Evolutionary conservation across 2,329 filamentous ascomycete genomes (phyloP).

Genomic region (Corinectria fuckeliana): DNA sequence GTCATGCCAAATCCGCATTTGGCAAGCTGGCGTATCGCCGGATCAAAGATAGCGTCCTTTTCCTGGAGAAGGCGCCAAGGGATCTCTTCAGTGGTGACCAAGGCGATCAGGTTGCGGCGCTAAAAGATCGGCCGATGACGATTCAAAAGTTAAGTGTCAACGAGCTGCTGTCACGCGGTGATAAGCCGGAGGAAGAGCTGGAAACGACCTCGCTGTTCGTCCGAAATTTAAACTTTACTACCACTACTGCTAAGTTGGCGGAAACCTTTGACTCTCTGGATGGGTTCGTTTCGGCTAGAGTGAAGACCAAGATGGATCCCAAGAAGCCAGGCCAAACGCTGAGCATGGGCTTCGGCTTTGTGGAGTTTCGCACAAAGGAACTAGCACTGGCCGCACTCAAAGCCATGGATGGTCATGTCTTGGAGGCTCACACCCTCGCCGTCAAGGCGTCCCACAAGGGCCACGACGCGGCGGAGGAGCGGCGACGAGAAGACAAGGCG

Average conservation of each 20-base stretch:
- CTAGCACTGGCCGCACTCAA: conserved; percentile 81
- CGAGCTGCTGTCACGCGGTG: conserved; percentile 69
- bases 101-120: conserved; percentile 38
- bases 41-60: conserved; percentile 88
- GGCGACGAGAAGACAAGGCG: conserved; percentile 79
- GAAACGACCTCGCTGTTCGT: conserved; percentile 87
- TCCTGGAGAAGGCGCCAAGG: conserved; percentile 91
- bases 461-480: conserved; percentile 85
- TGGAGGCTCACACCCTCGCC: conserved; percentile 86
- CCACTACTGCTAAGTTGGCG: conserved; percentile 76
- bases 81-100: conserved; percentile 67
- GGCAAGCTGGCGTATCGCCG: conserved; percentile 85
- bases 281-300: conserved; percentile 86
- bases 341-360: conserved; percentile 97
- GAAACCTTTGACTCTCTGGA: conserved; percentile 82
- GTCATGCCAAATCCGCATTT: conserved; percentile 84
- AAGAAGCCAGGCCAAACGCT: conserved; percentile 87
- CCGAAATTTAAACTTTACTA: conserved; percentile 91
- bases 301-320: conserved; percentile 93
- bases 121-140: conserved; percentile 48
- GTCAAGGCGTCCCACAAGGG: conserved; percentile 89
- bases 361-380: conserved; percentile 81
- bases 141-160: conserved; percentile 70
- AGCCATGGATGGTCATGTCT: conserved; percentile 85
- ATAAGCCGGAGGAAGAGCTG: conserved; percentile 58